phyloP scores from a whole-genome alignment of 2,329 filamentous ascomycete genomes.

The Paecilomyces variotii region DNA sequence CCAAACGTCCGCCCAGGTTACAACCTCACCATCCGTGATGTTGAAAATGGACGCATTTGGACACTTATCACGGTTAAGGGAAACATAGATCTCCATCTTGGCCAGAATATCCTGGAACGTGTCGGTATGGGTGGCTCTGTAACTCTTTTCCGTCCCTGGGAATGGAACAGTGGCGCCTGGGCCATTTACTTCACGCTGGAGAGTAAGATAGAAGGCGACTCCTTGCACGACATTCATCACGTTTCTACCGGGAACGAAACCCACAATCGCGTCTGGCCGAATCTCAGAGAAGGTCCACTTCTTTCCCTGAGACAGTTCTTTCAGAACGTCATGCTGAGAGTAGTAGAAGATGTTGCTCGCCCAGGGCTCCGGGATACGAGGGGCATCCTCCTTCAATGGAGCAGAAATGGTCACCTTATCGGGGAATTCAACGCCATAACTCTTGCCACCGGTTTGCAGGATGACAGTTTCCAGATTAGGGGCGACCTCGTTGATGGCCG shows the following conservation, averaged over 20 bases:
- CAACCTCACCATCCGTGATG: slow-evolving; percentile 12
- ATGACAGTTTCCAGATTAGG: slow-evolving; percentile 20
- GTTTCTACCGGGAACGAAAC: slow-evolving; percentile 16
- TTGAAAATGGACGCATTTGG: slow-evolving; percentile 14
- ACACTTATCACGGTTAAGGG: slow-evolving; percentile 15
- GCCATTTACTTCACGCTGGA: slow-evolving; percentile 14
- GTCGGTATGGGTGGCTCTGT: slow-evolving; percentile 13
- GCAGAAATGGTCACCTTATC: slow-evolving; percentile 15
- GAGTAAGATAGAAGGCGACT: slow-evolving; percentile 14
- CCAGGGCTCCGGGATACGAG: slow-evolving; percentile 18
- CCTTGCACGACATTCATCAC: slow-evolving; percentile 16
- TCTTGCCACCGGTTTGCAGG: slow-evolving; percentile 31
- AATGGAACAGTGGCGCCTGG: slow-evolving; percentile 9
- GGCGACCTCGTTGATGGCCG: slow-evolving; percentile 17
- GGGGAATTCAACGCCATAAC: slow-evolving; percentile 31
- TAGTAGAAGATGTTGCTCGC: slow-evolving; percentile 22
- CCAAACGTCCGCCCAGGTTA: slow-evolving; percentile 18
- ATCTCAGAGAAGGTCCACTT: slow-evolving; percentile 26
- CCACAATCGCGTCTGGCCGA: slow-evolving; percentile 18
- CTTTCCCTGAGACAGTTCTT: slow-evolving; percentile 10
- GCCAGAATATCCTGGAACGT: slow-evolving; percentile 19
- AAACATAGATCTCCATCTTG: slow-evolving; percentile 16
- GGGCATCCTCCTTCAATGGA: slow-evolving; percentile 19
- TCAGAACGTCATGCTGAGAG: slow-evolving; percentile 15
- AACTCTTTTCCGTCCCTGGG: slow-evolving; percentile 13